Percentiles rank a stretch among this genome's conserved stretches.
Conservation (phyloP, 2,329 filamentous ascomycete genomes). For the Pseudogymnoascus sp. region DNA sequence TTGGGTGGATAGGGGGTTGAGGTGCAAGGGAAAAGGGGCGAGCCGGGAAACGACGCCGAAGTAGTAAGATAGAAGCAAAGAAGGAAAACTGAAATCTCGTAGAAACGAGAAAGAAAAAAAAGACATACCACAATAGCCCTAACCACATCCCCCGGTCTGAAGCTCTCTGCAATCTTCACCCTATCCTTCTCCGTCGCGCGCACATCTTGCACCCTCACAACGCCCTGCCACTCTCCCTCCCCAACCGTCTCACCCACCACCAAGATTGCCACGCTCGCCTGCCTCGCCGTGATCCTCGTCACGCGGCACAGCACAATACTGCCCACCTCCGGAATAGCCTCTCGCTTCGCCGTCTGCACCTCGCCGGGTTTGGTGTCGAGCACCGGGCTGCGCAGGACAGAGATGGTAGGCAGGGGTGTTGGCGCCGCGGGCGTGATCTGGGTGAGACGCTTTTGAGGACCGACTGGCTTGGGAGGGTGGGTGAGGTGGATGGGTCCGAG, state of each 20-base stretch:
- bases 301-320: conserved; percentile 78
- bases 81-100: background rate
- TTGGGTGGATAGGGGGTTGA: conserved; percentile 10
- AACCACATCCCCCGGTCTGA: conserved; percentile 88
- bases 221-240: conserved; percentile 74
- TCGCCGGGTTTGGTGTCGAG: conserved; percentile 23
- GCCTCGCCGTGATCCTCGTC: conserved; percentile 74
- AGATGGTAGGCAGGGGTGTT: conserved; percentile 45
- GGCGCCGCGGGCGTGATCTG: conserved; percentile 45
- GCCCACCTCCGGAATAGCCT: conserved; percentile 75
- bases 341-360: conserved; percentile 37
- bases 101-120: background rate
- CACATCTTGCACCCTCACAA: conserved; percentile 85
- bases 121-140: conserved; percentile 65
- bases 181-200: conserved; percentile 93
- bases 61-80: background rate
- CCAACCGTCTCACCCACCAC: conserved; percentile 68
- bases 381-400: conserved; percentile 38
- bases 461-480: conserved; percentile 33
- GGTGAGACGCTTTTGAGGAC: conserved; percentile 52
- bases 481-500: conserved; percentile 61
- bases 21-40: background rate
- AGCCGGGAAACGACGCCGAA: background rate
- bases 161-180: conserved; percentile 83
- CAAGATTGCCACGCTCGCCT: conserved; percentile 80